phyloP scores from a whole-genome alignment of 768 basidiomycete species.

The Sporobolomyces phaffii region DNA sequence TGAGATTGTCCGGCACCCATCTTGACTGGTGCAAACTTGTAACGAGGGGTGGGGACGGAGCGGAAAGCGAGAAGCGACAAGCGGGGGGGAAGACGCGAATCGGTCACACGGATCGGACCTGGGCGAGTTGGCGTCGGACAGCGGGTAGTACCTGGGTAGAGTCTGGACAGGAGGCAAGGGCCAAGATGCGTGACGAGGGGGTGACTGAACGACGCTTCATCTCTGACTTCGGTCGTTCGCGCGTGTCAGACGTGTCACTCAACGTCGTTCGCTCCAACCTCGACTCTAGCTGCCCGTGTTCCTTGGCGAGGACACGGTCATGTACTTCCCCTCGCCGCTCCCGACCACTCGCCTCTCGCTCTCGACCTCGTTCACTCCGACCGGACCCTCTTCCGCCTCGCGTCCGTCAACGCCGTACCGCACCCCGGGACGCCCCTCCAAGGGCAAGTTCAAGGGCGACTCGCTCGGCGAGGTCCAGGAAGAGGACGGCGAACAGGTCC shows the following conservation, averaged over 20 bases:
- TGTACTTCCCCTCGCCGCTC: slow-evolving; percentile 37
- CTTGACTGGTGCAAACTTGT: slow-evolving; percentile 12
- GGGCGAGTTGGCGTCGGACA: no score
- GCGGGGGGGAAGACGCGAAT: background rate
- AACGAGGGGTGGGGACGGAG: background rate
- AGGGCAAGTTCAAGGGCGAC: slow-evolving; percentile 32
- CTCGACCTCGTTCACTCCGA: slow-evolving; percentile 30
- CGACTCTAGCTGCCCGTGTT: no score
- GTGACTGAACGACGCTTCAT: no score
- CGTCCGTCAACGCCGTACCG: slow-evolving; percentile 12
- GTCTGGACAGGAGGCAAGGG: no score
- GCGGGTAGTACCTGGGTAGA: no score
- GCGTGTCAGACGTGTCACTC: no score
- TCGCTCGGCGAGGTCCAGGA: slow-evolving; percentile 33
- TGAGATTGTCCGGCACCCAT: slow-evolving; percentile 60
- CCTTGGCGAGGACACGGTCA: background rate
- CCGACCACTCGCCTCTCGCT: slow-evolving; percentile 33
- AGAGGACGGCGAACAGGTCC: slow-evolving; percentile 36
- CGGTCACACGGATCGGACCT: no score
- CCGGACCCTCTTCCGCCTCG: slow-evolving; percentile 14
- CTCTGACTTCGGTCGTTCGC: no score
- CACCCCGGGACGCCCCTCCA: slow-evolving; percentile 12
- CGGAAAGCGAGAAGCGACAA: background rate
- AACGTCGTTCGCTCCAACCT: no score
- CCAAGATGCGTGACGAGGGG: background rate